A percentile compares a stretch with the other conserved stretches of the same genome.
phyloP scores from a whole-genome alignment of 345 rosid genomes.

The Populus tremula region DNA sequence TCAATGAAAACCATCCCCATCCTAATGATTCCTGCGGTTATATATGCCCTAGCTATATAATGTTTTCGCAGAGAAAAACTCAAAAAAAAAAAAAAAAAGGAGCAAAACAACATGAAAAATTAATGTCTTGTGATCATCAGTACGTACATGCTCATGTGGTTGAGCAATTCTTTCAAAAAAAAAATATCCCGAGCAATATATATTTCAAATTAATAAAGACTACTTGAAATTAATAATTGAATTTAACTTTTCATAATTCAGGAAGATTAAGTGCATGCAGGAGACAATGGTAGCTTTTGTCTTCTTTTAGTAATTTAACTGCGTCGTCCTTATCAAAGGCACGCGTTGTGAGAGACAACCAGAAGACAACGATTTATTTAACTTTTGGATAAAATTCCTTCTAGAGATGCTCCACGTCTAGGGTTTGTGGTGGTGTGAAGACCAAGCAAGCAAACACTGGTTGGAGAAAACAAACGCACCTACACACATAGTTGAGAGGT shows the following conservation, averaged over 20 bases:
- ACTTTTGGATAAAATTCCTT: slow-evolving; percentile 11
- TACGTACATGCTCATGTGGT: background rate
- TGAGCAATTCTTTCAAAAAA: background rate
- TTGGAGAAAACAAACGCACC: slow-evolving; percentile 5
- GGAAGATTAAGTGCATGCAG: slow-evolving; percentile 11
- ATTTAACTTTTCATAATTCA: background rate
- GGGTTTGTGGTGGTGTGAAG: slow-evolving; percentile 16
- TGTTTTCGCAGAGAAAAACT: too few relatives aligned
- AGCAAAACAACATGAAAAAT: background rate
- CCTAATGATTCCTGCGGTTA: background rate
- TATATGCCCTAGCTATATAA: background rate
- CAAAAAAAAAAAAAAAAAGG: too few relatives aligned
- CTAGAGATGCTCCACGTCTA: slow-evolving; percentile 4
- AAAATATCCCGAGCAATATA: too few relatives aligned
- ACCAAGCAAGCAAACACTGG: slow-evolving; percentile 12
- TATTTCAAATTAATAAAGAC: background rate
- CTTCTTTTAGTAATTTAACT: background rate
- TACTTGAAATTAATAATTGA: background rate
- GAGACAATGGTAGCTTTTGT: slow-evolving; percentile 2
- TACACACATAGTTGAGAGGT: slow-evolving; percentile 1
- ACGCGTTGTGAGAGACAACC: slow-evolving; percentile 34
- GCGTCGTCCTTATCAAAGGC: slow-evolving; percentile 16
- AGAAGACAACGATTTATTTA: slow-evolving; percentile 34
- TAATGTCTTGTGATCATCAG: background rate
- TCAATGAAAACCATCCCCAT: background rate